Base-by-base conservation (phyloP, 139 green algal genomes). In the Chlorella sp. region DNA sequence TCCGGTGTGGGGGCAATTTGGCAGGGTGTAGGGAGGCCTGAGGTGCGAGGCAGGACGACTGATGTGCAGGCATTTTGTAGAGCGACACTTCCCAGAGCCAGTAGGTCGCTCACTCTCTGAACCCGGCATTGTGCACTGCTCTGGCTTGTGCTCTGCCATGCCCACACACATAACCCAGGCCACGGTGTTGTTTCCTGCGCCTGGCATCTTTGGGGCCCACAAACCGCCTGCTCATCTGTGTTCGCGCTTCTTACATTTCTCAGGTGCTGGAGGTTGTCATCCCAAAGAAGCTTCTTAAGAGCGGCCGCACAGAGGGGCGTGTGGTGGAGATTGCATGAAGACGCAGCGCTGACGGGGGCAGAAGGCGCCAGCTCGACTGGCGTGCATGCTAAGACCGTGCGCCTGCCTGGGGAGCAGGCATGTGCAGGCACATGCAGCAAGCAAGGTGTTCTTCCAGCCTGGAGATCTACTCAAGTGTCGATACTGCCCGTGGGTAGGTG, bases 251-350 rank as follows among this genome's bases (percentile, higher is more conserved):
- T 30, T 36, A 37, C 24, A 18, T 21, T 9, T 1, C 28, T 60
- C 77, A 86, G 87, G 87, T 90, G 78, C 87, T 90, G 64, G 69
- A 30, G 3, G 39, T 90, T 3, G 78, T 22, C 5, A 81, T 90
- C 16, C 87, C 76, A 28, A 90, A 90, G 79, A 86, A 86, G 78
- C 7, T 2, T 2, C 1, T 11, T 11, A 21, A 34, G 15, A 19
- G 2, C 57, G 37, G 34, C 15, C 30, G 64, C 64, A 71, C 75
- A 28, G 48, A 37, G 15, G 48, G 42, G 9, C 71, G 79, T 39
- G 32, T 36, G 61, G 28, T 90, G 26, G 24, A 85, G 40, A 53
- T 90, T 11, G 87, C 66, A 3, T 90, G 87, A 90, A 57, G 48
- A 9, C 48, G 48, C n/a, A n/a, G n/a, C n/a, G n/a, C n/a, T n/a